Evolutionary conservation across 2,329 filamentous ascomycete species (phyloP).

Genomic region (Epichloe brachyelytri): DNA sequence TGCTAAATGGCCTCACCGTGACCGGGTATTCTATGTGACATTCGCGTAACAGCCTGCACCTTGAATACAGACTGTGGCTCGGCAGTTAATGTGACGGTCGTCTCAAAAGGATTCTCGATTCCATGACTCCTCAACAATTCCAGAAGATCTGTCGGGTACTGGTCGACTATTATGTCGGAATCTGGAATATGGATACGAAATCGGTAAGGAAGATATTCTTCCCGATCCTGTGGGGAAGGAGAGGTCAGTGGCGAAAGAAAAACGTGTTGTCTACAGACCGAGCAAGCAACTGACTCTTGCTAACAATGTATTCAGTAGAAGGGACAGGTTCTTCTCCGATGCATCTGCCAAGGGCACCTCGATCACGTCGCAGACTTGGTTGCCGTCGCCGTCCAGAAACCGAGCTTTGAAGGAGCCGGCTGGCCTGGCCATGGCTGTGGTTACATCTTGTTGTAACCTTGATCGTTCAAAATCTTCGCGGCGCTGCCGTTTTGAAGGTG

Average conservation of each 20-base stretch:
- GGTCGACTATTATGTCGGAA: constrained; percentile 39
- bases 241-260: background rate
- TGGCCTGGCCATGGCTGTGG: constrained; percentile 52
- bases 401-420: constrained; percentile 71
- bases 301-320: constrained; percentile 73
- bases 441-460: constrained; percentile 62
- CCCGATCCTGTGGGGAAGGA: constrained; percentile 28
- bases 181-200: constrained; percentile 47
- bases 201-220: constrained; percentile 48
- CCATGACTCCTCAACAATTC: constrained; percentile 42
- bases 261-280: background rate
- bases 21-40: constrained; percentile 76
- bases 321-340: constrained; percentile 76
- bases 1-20: constrained; percentile 84
- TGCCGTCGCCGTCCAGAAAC: constrained; percentile 69
- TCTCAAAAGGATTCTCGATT: constrained; percentile 45
- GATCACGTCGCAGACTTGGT: constrained; percentile 57
- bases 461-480: constrained; percentile 60
- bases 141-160: constrained; percentile 42
- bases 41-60: constrained; percentile 82
- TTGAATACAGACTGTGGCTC: constrained; percentile 86
- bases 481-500: constrained; percentile 77
- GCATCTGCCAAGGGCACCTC: constrained; percentile 74
- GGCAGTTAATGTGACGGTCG: constrained; percentile 40
- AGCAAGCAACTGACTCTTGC: constrained; percentile 41